phyloP scores from a whole-genome alignment of 768 basidiomycete species.

The Tylopilus vinaceipallidus region DNA sequence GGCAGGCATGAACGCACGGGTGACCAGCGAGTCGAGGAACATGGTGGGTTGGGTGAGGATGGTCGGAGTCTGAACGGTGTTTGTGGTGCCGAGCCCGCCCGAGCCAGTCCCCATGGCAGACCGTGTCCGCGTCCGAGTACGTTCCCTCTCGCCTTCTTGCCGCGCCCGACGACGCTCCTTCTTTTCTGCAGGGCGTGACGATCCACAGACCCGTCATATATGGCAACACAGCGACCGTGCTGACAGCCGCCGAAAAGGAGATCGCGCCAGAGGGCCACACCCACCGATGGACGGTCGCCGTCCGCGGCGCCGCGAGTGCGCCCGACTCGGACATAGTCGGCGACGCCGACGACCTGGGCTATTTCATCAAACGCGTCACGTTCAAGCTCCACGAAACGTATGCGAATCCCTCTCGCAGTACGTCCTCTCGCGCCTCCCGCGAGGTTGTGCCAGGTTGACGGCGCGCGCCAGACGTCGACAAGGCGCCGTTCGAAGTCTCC shows the following conservation, averaged over 20 bases:
- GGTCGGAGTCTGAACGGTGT: conserved; percentile 35
- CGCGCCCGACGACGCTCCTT: background rate
- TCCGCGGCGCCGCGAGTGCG: conserved; percentile 81
- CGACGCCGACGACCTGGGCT: conserved; percentile 84
- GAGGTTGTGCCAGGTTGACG: background rate
- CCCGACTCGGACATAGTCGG: conserved; percentile 77
- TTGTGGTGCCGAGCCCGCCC: conserved; percentile 39
- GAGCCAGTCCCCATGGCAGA: conserved; percentile 50
- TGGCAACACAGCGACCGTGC: conserved; percentile 84
- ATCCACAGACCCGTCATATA: conserved; percentile 92
- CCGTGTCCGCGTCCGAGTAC: conserved; percentile 76
- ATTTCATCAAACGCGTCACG: conserved; percentile 93
- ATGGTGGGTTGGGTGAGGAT: conserved; percentile 13
- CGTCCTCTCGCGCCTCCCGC: conserved; percentile 27
- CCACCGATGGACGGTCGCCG: conserved; percentile 94
- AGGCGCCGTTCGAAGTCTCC: conserved; percentile 90
- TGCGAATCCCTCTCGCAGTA: conserved; percentile 85
- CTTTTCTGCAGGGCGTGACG: conserved; percentile 63
- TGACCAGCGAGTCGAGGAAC: conserved; percentile 63
- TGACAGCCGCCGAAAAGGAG: conserved; percentile 72
- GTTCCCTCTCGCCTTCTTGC: conserved; percentile 26
- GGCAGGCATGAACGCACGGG: conserved; percentile 59
- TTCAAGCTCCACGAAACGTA: conserved; percentile 99
- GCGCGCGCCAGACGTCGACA: conserved; percentile 69
- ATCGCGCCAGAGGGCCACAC: conserved; percentile 70